Evolutionary conservation across 257 asterid species (phyloP), one percentile per base, ranked within the genome.

Genomic region (Thymus quinquecostatus): DNA sequence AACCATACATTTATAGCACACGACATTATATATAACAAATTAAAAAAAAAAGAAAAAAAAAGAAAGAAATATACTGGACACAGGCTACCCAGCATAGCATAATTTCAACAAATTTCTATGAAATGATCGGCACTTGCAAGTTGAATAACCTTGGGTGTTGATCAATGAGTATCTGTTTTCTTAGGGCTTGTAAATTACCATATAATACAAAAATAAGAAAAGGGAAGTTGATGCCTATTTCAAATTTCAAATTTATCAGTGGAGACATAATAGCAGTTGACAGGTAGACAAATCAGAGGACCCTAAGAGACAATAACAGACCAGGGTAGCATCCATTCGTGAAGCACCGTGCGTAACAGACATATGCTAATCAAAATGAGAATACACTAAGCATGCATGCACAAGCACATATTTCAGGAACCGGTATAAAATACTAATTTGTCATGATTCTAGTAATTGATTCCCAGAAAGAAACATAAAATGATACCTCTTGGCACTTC

Each of bases 401-500:
- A 1, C 41, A 38, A 4, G 6, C 41, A 38, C 41, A 38, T 38
- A 38, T 4, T 38, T 53, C 73, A 76, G 68, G 53, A 58, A 71
- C 49, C 47, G 43, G 36, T 36, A 68, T 8, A 4, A 62, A 6
- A 61, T 11, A 65, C 29, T 33, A 60, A 11, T 36, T 69, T 47
- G 32, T 54, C 70, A 53, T 33, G 40, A 54, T 70, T 50, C 75
- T 54, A 68, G 49, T 48, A 14, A 68, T 45, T 41, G 66, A 68
- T 36, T 30, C 47, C 45, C 47, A 48, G 10, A 74, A 55, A 68
- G 58, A 78, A 67, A 72, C 65, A 40, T 10, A 13, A 38, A 49
- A 4, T 44, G 69, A 72, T 92, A 95, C 99, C 99, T 95, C 92
- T 82, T 84, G 96, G 91, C 99, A 95, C 73, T 80, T 86, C 68